Conservation (phyloP, 352 stramenopile genomes). For the Globisporangium sylvaticum region DNA sequence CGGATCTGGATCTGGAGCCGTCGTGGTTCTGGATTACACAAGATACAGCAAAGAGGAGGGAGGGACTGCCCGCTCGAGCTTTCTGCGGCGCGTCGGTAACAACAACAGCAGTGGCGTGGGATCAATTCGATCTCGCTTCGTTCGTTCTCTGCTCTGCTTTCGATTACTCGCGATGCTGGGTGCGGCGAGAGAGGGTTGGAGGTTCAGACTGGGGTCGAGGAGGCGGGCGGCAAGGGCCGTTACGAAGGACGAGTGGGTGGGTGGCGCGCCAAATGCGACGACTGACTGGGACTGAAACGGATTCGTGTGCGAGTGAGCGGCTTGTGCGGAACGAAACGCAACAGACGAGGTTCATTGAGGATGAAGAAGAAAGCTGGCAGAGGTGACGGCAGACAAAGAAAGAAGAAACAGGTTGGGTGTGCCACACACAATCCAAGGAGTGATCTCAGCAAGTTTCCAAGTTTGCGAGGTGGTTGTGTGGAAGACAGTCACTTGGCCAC, state of each 20-base stretch:
- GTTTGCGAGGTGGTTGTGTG: neutral
- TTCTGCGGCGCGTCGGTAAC: neutral
- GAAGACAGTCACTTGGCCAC: neutral
- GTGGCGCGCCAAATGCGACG: neutral
- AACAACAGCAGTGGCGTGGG: neutral
- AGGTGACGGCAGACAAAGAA: neutral
- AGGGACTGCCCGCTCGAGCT: neutral
- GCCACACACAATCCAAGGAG: neutral
- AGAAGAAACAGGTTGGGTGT: neutral
- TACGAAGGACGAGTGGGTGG: neutral
- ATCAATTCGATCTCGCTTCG: neutral
- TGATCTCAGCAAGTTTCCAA: neutral
- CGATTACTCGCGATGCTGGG: neutral
- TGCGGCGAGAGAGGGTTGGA: neutral
- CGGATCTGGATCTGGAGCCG: neutral
- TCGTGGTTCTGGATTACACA: neutral
- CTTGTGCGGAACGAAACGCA: slow-evolving; percentile 1
- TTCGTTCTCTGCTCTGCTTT: neutral
- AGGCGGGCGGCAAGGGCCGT: neutral
- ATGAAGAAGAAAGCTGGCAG: neutral
- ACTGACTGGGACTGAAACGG: neutral
- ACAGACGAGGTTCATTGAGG: neutral
- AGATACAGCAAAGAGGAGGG: neutral
- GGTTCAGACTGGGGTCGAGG: neutral
- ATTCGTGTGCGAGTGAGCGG: neutral